Conservation (phyloP, 164 flowering plant species). For the Taxillus chinensis region DNA sequence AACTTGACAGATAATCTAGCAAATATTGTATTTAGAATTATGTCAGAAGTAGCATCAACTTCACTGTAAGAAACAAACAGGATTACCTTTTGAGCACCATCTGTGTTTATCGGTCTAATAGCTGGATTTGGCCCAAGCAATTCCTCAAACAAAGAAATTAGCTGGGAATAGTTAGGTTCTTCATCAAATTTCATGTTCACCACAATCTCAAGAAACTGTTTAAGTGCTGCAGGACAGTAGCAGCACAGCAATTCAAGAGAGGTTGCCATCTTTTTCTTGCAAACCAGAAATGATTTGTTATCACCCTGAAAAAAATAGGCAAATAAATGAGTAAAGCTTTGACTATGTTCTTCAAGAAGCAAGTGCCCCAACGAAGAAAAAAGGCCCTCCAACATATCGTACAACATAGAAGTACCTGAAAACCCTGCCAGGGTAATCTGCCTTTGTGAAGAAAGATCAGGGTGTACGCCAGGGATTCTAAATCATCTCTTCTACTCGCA, state of each 20-base stretch:
- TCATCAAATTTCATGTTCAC: constrained; percentile 91
- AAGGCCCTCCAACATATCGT: not conserved
- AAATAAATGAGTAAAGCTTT: not conserved
- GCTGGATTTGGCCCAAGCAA: constrained; percentile 74
- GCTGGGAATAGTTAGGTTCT: constrained; percentile 76
- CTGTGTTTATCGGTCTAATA: constrained; percentile 71
- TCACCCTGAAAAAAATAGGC: constrained; percentile 53
- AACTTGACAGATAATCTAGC: constrained; percentile 60
- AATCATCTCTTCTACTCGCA: constrained; percentile 91
- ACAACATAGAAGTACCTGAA: constrained; percentile 42
- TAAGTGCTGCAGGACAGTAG: constrained; percentile 74
- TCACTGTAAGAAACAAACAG: not conserved
- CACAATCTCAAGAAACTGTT: constrained; percentile 72
- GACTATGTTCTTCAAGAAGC: not conserved
- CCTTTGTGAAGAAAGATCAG: constrained; percentile 74
- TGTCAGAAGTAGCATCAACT: not conserved
- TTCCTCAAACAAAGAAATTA: constrained; percentile 67
- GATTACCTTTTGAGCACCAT: constrained; percentile 81
- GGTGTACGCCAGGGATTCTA: constrained; percentile 93
- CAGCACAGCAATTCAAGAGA: constrained; percentile 79
- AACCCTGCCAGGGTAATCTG: constrained; percentile 89
- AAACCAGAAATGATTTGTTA: constrained; percentile 78
- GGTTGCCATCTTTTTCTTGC: constrained; percentile 85
- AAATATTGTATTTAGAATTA: not conserved
- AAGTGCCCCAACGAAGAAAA: not conserved